Conservation (phyloP, 139 green algal species). For the Chlorella ohadii region DNA sequence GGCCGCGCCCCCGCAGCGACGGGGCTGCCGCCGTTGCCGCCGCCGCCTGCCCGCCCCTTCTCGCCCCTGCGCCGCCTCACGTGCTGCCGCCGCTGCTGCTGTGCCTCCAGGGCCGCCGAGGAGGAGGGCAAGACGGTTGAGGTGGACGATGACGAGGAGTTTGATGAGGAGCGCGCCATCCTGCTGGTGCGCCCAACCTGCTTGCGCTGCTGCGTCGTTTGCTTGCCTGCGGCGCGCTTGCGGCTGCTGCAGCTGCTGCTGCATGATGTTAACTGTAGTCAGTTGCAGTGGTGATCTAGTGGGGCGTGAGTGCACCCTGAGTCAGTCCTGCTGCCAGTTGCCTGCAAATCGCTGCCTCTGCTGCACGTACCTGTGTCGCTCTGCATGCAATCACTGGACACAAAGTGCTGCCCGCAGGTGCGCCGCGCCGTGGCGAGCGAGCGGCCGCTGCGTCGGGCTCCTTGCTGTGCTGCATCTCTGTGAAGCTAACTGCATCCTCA, state of each 20-base stretch:
- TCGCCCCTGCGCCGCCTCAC: too few relatives aligned
- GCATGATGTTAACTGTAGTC: too few relatives aligned
- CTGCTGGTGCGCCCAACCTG: background rate
- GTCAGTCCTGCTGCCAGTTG: too few relatives aligned
- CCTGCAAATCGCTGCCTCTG: too few relatives aligned
- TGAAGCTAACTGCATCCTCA: too few relatives aligned
- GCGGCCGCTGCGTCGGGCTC: slow-evolving; percentile 37
- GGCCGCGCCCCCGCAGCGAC: background rate
- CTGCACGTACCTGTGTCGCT: too few relatives aligned
- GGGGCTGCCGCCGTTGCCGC: background rate
- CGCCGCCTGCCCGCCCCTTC: background rate
- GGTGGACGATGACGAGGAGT: background rate
- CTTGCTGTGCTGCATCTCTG: too few relatives aligned
- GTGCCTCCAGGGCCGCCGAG: background rate
- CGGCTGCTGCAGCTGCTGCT: too few relatives aligned
- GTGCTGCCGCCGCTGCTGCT: background rate
- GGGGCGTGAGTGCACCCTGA: too few relatives aligned
- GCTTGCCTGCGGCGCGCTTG: background rate
- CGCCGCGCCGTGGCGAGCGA: slow-evolving; percentile 13
- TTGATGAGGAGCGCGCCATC: background rate
- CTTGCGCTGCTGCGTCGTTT: background rate
- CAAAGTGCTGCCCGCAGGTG: too few relatives aligned
- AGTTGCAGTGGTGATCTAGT: too few relatives aligned
- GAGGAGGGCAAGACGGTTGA: background rate
- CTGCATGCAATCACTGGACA: too few relatives aligned